Percentiles rank a stretch among this genome's conserved stretches.
Conservation (phyloP, 257 asterid genomes). For the Rhazya stricta region DNA sequence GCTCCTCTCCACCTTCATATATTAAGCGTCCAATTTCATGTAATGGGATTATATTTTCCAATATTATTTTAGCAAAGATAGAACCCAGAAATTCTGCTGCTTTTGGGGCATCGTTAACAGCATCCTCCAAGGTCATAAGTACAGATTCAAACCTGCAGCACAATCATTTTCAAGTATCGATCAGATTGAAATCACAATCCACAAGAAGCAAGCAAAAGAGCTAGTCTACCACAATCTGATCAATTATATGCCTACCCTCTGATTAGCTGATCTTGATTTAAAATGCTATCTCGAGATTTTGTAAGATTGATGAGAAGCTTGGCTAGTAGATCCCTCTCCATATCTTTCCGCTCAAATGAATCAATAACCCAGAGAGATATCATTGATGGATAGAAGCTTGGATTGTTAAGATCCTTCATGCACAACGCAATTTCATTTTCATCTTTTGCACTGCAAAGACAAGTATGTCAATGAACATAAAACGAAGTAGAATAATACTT, state of each 20-base stretch:
- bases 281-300: slow-evolving; percentile 39
- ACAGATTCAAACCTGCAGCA: slow-evolving; percentile 38
- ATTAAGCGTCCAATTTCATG: slow-evolving; percentile 31
- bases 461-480: slow-evolving; percentile 4
- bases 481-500: neutral
- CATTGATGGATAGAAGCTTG: slow-evolving; percentile 76
- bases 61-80: slow-evolving; percentile 30
- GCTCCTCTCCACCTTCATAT: slow-evolving; percentile 44
- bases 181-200: slow-evolving; percentile 16
- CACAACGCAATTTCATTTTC: slow-evolving; percentile 76
- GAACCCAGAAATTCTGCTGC: slow-evolving; percentile 47
- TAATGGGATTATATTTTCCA: slow-evolving; percentile 29
- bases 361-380: slow-evolving; percentile 75
- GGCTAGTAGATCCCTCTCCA: slow-evolving; percentile 66
- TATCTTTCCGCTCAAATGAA: slow-evolving; percentile 87
- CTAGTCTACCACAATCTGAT: neutral
- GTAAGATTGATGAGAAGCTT: slow-evolving; percentile 63
- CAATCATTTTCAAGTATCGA: neutral
- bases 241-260: slow-evolving; percentile 50
- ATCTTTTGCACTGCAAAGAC: slow-evolving; percentile 64
- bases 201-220: neutral
- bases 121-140: slow-evolving; percentile 37
- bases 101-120: slow-evolving; percentile 49
- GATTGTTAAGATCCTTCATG: slow-evolving; percentile 70
- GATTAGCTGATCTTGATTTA: slow-evolving; percentile 62